Percentiles rank a stretch among this genome's conserved stretches.
Evolutionary conservation across 495 filamentous ascomycete species (phyloP).

Genomic region (Cladorrhinum samala): DNA sequence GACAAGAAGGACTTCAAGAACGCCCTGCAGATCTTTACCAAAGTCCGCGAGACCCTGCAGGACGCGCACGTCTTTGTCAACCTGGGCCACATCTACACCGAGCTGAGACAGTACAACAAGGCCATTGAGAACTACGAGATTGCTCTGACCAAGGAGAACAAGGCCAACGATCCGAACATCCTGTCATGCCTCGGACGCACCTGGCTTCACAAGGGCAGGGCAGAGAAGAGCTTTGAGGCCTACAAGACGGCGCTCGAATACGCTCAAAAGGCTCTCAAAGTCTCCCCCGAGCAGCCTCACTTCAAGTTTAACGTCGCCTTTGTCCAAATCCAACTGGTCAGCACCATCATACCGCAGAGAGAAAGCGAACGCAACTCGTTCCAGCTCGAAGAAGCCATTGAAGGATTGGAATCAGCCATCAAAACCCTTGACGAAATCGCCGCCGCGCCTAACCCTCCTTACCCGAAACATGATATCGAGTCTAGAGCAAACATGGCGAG

Average conservation of each 20-base stretch:
- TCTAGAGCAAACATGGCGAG: constrained; percentile 94
- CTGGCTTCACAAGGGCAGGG: constrained; percentile 79
- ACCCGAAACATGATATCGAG: constrained; percentile 82
- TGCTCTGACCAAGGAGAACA: constrained; percentile 74
- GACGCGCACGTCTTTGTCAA: constrained; percentile 85
- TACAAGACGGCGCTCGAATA: constrained; percentile 86
- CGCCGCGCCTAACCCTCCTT: constrained; percentile 75
- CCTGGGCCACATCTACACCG: constrained; percentile 84
- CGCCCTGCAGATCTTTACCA: constrained; percentile 79
- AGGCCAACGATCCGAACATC: constrained; percentile 70
- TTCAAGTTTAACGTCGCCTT: constrained; percentile 98
- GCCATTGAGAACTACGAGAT: constrained; percentile 92
- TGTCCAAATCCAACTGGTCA: constrained; percentile 88
- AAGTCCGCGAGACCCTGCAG: constrained; percentile 80
- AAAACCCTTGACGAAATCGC: constrained; percentile 74
- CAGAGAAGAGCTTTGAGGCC: constrained; percentile 68
- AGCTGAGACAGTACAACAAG: constrained; percentile 78
- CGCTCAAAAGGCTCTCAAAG: constrained; percentile 70
- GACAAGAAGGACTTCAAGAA: constrained; percentile 79
- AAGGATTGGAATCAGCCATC: constrained; percentile 88
- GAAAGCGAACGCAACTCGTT: constrained; percentile 69
- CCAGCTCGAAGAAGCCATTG: constrained; percentile 70
- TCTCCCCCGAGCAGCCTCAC: constrained; percentile 76
- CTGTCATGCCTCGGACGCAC: constrained; percentile 91
- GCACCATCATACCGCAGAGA: constrained; percentile 64